Percentiles rank a stretch among this genome's conserved stretches.
Conservation (phyloP, 352 stramenopile species). For the Phytophthora sojae region DNA sequence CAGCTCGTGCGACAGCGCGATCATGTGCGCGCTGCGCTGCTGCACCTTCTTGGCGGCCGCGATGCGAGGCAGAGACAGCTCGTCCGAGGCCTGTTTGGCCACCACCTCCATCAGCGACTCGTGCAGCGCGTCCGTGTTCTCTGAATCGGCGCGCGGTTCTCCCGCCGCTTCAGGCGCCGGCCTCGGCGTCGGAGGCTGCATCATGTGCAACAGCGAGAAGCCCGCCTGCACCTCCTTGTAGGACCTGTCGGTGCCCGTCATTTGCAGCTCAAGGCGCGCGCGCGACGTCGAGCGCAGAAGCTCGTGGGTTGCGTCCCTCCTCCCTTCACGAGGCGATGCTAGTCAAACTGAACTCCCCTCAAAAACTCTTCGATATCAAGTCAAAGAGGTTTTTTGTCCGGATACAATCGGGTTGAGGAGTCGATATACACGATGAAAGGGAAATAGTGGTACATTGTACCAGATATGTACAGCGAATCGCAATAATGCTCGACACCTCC, state of each 20-base stretch:
- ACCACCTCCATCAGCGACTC: conserved; percentile 52
- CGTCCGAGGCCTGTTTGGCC: conserved; percentile 37
- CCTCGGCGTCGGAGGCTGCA: conserved; percentile 31
- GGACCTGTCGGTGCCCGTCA: conserved; percentile 35
- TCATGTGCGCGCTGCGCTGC: conserved; percentile 57
- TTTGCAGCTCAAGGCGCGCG: background rate
- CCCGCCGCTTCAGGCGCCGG: conserved; percentile 1
- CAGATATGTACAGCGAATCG: too few relatives aligned
- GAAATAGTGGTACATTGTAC: background rate
- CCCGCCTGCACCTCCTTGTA: conserved; percentile 69
- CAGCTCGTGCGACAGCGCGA: conserved; percentile 56
- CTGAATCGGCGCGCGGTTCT: background rate
- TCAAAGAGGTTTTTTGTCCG: conserved; percentile 20
- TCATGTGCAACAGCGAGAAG: conserved; percentile 74
- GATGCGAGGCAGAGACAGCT: conserved; percentile 20
- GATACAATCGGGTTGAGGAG: background rate
- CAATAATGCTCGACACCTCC: too few relatives aligned
- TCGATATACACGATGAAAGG: background rate
- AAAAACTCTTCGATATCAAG: conserved; percentile 48
- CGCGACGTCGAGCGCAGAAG: background rate
- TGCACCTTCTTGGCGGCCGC: conserved; percentile 29
- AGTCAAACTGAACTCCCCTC: conserved; percentile 35
- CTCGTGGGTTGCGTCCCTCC: background rate
- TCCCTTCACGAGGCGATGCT: conserved; percentile 3
- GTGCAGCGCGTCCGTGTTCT: conserved; percentile 36